A percentile compares a stretch with the other conserved stretches of the same genome.
Conservation (phyloP, 106 monocot genomes). For the Ottelia alismoides region DNA sequence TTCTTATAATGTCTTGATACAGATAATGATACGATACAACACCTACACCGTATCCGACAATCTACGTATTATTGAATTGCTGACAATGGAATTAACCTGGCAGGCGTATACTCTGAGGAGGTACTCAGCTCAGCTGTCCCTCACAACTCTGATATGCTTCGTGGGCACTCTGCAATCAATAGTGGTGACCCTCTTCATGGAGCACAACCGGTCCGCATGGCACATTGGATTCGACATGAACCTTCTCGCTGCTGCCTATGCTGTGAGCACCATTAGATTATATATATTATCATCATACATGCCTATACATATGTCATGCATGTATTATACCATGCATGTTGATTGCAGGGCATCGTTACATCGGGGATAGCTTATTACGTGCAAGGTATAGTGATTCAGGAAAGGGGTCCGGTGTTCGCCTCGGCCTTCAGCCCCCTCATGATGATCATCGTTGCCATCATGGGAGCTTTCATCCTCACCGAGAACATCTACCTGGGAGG, state of each 20-base stretch:
- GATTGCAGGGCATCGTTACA: constrained; percentile 10
- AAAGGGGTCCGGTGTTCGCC: constrained; percentile 64
- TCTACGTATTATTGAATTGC: too few species aligned
- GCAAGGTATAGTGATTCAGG: constrained; percentile 31
- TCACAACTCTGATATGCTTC: too few species aligned
- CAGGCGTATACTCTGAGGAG: constrained; percentile 49
- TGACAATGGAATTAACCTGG: neutral
- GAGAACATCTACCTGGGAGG: constrained; percentile 61
- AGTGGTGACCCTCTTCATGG: constrained; percentile 65
- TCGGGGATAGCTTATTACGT: constrained; percentile 12
- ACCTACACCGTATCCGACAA: too few species aligned
- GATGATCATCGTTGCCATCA: constrained; percentile 67
- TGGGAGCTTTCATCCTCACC: constrained; percentile 69
- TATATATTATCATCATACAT: too few species aligned
- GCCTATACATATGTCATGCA: neutral
- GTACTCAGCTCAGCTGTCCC: constrained; percentile 54
- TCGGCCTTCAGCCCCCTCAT: too few species aligned
- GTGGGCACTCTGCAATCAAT: constrained; percentile 78
- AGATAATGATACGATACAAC: too few species aligned
- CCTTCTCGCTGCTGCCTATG: constrained; percentile 80
- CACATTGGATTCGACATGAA: constrained; percentile 82
- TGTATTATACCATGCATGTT: neutral
- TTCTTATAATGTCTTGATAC: too few species aligned
- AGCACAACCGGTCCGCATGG: constrained; percentile 52
- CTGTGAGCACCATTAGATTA: constrained; percentile 10